Percentiles rank a stretch among this genome's conserved stretches.
These are phyloP conservation scores for Coniochaeta sp. DNA, from an alignment of 2,329 filamentous ascomycete species.

Conservation along the genomic window DNA sequence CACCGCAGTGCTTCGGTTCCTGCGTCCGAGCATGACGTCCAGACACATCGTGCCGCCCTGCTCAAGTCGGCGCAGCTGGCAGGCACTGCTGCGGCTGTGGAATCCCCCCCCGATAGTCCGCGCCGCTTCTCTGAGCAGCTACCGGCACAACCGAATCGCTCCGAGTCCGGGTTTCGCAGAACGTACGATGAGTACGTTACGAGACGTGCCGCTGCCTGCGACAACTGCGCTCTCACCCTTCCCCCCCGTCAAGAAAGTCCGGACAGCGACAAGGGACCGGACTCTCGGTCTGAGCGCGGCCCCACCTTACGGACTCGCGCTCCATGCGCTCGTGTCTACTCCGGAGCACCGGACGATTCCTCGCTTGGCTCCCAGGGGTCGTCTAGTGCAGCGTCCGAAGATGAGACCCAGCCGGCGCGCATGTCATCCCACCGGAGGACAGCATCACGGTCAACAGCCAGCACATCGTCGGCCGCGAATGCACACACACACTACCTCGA, in stretches of 20 bases:
- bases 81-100: constrained; percentile 32
- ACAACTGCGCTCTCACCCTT: constrained; percentile 61
- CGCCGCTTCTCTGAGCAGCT: constrained; percentile 27
- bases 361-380: constrained; percentile 45
- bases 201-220: constrained; percentile 55
- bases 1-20: constrained; percentile 34
- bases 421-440: constrained; percentile 28
- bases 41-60: constrained; percentile 32
- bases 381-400: constrained; percentile 29
- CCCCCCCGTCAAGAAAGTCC: constrained; percentile 36
- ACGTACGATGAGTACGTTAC: constrained; percentile 61
- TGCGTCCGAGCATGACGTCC: constrained; percentile 35
- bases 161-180: constrained; percentile 52
- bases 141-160: constrained; percentile 11
- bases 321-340: constrained; percentile 51
- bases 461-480: constrained; percentile 22
- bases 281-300: constrained; percentile 12
- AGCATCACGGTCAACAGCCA: constrained; percentile 45
- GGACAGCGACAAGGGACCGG: constrained; percentile 26
- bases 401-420: constrained; percentile 23
- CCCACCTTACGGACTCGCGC: constrained; percentile 54
- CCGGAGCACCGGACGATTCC: constrained; percentile 27
- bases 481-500: constrained; percentile 58
- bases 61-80: constrained; percentile 28
- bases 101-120: constrained; percentile 51